Conservation (phyloP, 768 basidiomycete genomes). For the Leccinellum albellum region DNA sequence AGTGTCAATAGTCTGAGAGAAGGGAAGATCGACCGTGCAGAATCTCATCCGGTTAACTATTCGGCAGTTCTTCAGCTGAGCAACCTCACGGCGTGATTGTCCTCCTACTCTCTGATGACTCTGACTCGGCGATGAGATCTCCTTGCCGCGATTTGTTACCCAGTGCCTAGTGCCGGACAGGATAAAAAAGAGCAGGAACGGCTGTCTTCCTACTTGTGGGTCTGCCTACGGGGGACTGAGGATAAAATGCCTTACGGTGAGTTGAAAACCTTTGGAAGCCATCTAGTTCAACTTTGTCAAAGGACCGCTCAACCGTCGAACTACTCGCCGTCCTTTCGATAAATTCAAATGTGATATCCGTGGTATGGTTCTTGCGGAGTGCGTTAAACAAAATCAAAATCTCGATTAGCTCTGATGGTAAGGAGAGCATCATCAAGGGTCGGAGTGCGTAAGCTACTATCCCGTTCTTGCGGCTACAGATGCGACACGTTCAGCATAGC, state of each 20-base stretch:
- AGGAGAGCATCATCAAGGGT: conserved; percentile 7
- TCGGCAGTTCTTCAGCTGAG: not conserved
- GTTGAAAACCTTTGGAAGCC: conserved; percentile 3
- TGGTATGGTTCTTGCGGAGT: not conserved
- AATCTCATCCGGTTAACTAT: not conserved
- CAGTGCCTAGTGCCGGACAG: not conserved
- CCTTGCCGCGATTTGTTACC: conserved; percentile 2
- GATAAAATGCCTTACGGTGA: conserved; percentile 13
- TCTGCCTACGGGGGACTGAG: too few relatives aligned
- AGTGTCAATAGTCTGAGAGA: too few relatives aligned
- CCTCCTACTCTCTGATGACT: conserved; percentile 1
- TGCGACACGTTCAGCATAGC: not conserved
- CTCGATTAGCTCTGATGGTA: conserved; percentile 10
- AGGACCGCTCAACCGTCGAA: not conserved
- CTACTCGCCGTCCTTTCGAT: not conserved
- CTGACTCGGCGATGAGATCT: not conserved
- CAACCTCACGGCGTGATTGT: conserved; percentile 14
- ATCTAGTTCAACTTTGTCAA: conserved; percentile 5
- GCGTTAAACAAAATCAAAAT: conserved; percentile 24
- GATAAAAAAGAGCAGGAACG: too few relatives aligned
- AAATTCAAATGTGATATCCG: conserved; percentile 22
- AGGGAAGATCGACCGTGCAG: not conserved
- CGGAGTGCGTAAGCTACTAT: not conserved
- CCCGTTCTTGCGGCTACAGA: not conserved
- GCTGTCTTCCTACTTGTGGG: too few relatives aligned